Base-by-base conservation (phyloP, 2,329 filamentous ascomycete species). In the Trichoderma atroviride region DNA sequence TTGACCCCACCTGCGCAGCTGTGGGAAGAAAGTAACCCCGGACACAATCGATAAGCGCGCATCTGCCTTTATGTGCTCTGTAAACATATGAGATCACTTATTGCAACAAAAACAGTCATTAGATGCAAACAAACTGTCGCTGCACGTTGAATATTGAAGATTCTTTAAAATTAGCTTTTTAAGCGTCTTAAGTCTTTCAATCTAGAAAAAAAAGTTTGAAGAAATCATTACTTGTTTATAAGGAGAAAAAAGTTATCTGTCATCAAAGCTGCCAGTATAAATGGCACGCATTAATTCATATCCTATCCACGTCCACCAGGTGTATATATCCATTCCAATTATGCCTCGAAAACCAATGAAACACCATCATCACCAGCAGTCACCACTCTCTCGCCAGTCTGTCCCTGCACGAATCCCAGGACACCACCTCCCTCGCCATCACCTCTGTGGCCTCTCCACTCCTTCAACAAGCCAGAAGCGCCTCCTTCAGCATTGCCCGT, bases 351-450 rank as follows among this genome's bases (percentile, higher is more conserved):
- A 1, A 93, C 87, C 75, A 93, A 78, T 33, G 88, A 83, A 31
- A 92, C 79, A 7, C 88, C 86, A 77, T 99, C 96, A 81, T 99
- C 96, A 29, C 96, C 96, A 2, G 94, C 96, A 6, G 96, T 98
- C 5, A 97, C 87, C 60, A 98, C 84, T 73, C 89, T 86, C 79
- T 89, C 88, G 0, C 93, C 93, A 4, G 84, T 87, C 78, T 90
- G 86, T 7, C 90, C 89, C 80, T 97, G 94, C 64, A 97, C 94
- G 77, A 98, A 99, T 0, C 91, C 94, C 74, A 98, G 81, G 10
- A 98, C 91, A 65, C 95, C 95, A 40, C 94, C 95, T 27, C 93
- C 91, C 81, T 96, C 93, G 14, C 93, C 92, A 77, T 92, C 89
- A 35, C 94, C 90, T 74, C 92, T 80, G 79, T 99, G 96, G 0